phyloP scores from a whole-genome alignment of 2,329 filamentous ascomycete species.

The Sclerotinia minor region DNA sequence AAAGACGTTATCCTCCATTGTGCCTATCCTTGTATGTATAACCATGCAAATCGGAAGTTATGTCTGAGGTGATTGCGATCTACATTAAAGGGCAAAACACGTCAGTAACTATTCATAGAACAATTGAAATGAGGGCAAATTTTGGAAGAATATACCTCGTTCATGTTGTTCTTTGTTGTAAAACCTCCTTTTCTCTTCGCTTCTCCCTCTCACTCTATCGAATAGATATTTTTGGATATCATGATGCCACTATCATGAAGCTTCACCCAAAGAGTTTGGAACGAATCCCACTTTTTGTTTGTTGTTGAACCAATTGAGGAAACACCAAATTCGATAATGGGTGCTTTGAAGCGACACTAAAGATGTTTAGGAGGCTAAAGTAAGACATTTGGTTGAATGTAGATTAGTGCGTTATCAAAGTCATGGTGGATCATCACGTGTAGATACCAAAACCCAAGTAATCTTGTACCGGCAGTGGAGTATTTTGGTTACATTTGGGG shows the following conservation, averaged over 20 bases:
- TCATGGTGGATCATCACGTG: conserved; percentile 7
- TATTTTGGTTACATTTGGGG: conserved; percentile 6
- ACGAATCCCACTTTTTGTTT: conserved; percentile 4
- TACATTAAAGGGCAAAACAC: neutral
- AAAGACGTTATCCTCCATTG: conserved; percentile 8
- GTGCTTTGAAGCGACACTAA: neutral
- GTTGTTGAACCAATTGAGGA: conserved; percentile 3
- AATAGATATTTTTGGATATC: conserved; percentile 12
- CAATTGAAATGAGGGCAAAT: conserved; percentile 4
- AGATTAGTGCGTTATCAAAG: neutral
- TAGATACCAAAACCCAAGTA: neutral
- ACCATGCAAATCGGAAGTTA: conserved; percentile 21
- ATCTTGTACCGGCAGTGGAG: conserved; percentile 9
- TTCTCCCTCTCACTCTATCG: neutral
- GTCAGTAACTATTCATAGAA: conserved; percentile 15
- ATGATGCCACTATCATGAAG: conserved; percentile 1
- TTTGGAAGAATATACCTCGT: neutral
- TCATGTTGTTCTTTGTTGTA: neutral
- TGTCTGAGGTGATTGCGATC: conserved; percentile 17
- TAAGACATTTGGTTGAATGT: neutral
- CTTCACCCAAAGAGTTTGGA: neutral
- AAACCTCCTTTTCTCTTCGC: conserved; percentile 9
- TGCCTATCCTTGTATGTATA: conserved; percentile 10
- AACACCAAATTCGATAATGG: neutral
- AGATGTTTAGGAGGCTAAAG: neutral